Evolutionary conservation across 1,284 basidiomycete genomes (phyloP).

Genomic region (Cryptococcus sp.): DNA sequence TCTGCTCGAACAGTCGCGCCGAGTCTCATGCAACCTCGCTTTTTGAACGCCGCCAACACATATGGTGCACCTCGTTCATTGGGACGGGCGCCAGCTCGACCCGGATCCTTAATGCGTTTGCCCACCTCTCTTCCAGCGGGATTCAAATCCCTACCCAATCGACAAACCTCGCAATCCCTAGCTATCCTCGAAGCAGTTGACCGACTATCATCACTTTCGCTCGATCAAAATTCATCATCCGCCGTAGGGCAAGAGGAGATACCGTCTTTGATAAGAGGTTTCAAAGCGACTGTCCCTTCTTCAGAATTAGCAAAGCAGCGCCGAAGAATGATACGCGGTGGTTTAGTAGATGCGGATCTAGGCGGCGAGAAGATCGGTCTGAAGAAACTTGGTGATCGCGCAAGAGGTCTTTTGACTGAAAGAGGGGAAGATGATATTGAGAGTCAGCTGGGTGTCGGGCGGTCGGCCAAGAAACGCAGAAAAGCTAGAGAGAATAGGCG

Average conservation of each 20-base stretch:
- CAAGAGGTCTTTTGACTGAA: conserved; percentile 67
- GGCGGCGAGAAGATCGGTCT: conserved; percentile 74
- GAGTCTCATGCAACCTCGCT: conserved; percentile 81
- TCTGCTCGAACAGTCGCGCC: conserved; percentile 68
- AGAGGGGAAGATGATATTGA: conserved; percentile 55
- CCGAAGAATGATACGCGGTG: conserved; percentile 68
- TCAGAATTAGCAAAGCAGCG: conserved; percentile 73
- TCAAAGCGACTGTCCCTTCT: conserved; percentile 87
- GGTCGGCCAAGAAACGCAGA: conserved; percentile 60
- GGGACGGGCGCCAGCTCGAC: conserved; percentile 33
- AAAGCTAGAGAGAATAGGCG: conserved; percentile 65
- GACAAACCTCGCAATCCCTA: conserved; percentile 76
- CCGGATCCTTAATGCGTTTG: conserved; percentile 60
- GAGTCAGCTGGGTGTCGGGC: conserved; percentile 43
- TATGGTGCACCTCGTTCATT: conserved; percentile 58
- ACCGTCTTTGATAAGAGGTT: conserved; percentile 78
- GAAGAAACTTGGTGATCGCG: conserved; percentile 72
- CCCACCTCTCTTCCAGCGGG: conserved; percentile 62
- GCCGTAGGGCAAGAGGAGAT: conserved; percentile 55
- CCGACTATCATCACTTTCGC: conserved; percentile 68
- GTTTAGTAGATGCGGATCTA: conserved; percentile 60
- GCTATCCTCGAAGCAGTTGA: conserved; percentile 80
- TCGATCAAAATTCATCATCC: conserved; percentile 62
- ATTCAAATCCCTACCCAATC: conserved; percentile 30
- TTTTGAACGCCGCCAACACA: conserved; percentile 66